Base-by-base conservation (phyloP, 73 alveolate genomes). In the Paramecium biaurelia region DNA sequence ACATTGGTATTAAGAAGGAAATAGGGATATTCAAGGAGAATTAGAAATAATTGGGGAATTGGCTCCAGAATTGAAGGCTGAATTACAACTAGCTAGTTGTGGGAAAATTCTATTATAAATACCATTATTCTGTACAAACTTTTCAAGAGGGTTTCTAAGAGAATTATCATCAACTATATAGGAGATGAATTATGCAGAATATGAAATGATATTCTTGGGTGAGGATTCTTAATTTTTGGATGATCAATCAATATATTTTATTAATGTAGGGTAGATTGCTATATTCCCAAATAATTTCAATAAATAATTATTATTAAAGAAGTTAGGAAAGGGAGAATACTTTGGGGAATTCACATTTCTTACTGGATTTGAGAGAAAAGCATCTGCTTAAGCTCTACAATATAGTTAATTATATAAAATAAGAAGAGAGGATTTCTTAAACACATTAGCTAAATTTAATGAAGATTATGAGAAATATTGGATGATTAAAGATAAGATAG, bases 31-130 rank as follows among this genome's bases (percentile, higher is more conserved):
- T 23, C 14, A 42, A 30, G 32, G 47, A 20, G 90, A 79, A 79
- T 12, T 43, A 10, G 45, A 79, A 20, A 79, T 79, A 5, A 43
- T 79, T 5, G 74, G 74, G 6, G 15, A 32, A 21, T 41, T 79
- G n/a, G 76, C 90, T 79, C 90, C 90, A 43, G 70, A 79, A 30
- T 41, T 79, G 47, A 79, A 79, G 15, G 90, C 45, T 0, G 90
- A 79, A 24, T 47, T 79, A 26, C 18, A 30, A 43, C 18, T 79
- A 42, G 32, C 45, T 4, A 30, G 63, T 45, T 79, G 56, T 43
- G 90, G 90, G 0, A 24, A 23, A 47, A 30, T 79, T 18, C 28
- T 79, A 79, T 43, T 30, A 12, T 37, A 41, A 38, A 79, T 47
- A 12, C 74, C 74, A 24, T 8, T 79, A 21, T 79, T 79, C 26